Evolutionary conservation across 345 rosid species (phyloP).

Genomic region (Excoecaria agallocha): DNA sequence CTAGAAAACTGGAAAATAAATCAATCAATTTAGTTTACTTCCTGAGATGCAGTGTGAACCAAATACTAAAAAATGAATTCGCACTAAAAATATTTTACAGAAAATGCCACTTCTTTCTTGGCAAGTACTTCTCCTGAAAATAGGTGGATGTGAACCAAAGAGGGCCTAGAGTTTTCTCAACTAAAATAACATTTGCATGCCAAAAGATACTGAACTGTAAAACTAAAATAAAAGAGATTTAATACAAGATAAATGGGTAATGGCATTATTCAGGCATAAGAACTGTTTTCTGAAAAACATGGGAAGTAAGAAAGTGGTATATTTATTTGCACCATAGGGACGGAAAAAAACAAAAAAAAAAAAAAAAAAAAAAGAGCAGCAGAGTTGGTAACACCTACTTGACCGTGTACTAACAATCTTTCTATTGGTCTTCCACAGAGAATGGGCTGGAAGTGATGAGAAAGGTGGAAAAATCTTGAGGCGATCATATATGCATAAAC

Average conservation of each 20-base stretch:
- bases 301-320: background rate
- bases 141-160: background rate
- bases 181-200: background rate
- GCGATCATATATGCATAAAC: slow-evolving; percentile 61
- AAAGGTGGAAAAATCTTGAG: slow-evolving; percentile 64
- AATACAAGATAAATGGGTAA: background rate
- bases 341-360: no score
- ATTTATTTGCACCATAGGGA: background rate
- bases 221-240: background rate
- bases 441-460: slow-evolving; percentile 47
- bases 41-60: background rate
- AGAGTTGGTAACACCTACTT: slow-evolving; percentile 37
- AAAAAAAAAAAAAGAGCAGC: background rate
- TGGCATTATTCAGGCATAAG: background rate
- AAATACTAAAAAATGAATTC: background rate
- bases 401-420: slow-evolving; percentile 42
- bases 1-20: background rate
- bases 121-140: background rate
- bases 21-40: background rate
- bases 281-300: background rate
- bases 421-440: slow-evolving; percentile 44
- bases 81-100: background rate
- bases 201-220: background rate
- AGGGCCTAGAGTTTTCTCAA: background rate
- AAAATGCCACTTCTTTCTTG: background rate